These are phyloP conservation scores for Citrus sp. DNA, from an alignment of 345 rosid species.

Conservation along the genomic window DNA sequence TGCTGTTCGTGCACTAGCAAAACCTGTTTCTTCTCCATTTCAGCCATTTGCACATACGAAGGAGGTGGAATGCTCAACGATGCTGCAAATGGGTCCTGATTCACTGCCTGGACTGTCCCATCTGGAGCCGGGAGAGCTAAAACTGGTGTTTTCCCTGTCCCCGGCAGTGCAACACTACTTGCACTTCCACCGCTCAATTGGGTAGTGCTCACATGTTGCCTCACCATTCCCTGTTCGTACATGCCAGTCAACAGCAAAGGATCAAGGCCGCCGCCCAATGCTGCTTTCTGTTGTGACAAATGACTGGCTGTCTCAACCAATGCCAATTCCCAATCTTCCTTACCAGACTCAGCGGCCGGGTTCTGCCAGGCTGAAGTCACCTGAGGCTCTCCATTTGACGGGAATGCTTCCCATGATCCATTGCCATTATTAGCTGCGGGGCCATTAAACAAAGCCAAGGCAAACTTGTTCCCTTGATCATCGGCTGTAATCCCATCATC, in stretches of 20 bases:
- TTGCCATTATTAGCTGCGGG: conserved; percentile 43
- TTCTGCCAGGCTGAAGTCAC: conserved; percentile 86
- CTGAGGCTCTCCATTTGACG: conserved; percentile 48
- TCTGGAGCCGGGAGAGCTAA: conserved; percentile 83
- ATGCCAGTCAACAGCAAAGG: conserved; percentile 78
- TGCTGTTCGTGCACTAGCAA: conserved; percentile 65
- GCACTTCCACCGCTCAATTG: conserved; percentile 69
- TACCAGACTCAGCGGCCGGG: conserved; percentile 68
- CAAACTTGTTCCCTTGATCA: conserved; percentile 73
- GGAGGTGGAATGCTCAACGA: conserved; percentile 68
- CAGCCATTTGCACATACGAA: conserved; percentile 76
- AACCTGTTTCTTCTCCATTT: conserved; percentile 77
- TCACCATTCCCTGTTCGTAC: conserved; percentile 85
- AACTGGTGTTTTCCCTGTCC: conserved; percentile 45
- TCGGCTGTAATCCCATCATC: conserved; percentile 63
- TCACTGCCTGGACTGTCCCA: conserved; percentile 61
- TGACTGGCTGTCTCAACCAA: conserved; percentile 83
- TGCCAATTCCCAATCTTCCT: conserved; percentile 91
- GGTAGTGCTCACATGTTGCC: conserved; percentile 52
- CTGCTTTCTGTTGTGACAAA: conserved; percentile 60
- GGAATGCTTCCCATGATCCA: conserved; percentile 86
- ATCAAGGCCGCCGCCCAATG: conserved; percentile 88
- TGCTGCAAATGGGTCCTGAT: conserved; percentile 78
- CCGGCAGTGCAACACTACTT: conserved; percentile 72
- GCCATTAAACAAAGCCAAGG: conserved; percentile 79